Conservation (phyloP, 768 basidiomycete genomes). For the Tulasnella sp. region DNA sequence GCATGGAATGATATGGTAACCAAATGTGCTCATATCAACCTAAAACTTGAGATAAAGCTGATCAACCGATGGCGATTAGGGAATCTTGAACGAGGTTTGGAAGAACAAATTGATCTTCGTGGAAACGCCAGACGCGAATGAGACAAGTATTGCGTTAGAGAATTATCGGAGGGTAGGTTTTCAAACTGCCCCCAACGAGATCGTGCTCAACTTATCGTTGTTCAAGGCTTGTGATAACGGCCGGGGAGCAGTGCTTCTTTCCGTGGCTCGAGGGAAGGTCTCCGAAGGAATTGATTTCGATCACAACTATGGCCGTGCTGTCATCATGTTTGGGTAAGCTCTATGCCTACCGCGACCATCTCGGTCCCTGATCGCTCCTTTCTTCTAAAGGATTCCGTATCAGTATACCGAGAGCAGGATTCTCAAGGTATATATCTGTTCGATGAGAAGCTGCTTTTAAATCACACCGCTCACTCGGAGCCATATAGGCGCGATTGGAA, state of each 20-base stretch:
- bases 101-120: conserved; percentile 99
- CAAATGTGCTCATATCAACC: conserved; percentile 2
- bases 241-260: conserved; percentile 88
- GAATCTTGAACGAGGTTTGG: conserved; percentile 98
- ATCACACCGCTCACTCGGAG: not conserved
- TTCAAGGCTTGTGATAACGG: conserved; percentile 94
- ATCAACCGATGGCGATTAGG: conserved; percentile 37
- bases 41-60: not conserved
- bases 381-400: conserved; percentile 62
- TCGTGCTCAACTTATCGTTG: not conserved
- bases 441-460: not conserved
- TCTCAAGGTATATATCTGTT: conserved; percentile 42
- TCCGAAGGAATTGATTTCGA: conserved; percentile 99
- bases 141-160: conserved; percentile 94
- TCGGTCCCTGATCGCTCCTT: not conserved
- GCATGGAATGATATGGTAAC: conserved; percentile 99
- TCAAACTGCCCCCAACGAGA: not conserved
- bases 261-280: conserved; percentile 97
- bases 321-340: conserved; percentile 96
- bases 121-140: conserved; percentile 97
- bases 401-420: conserved; percentile 99
- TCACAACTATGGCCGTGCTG: conserved; percentile 96
- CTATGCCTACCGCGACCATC: conserved; percentile 20
- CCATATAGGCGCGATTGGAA: conserved; percentile 67
- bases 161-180: conserved; percentile 79